phyloP scores from a whole-genome alignment of 2,329 filamentous ascomycete species.

The Blumeriella jaapii region DNA sequence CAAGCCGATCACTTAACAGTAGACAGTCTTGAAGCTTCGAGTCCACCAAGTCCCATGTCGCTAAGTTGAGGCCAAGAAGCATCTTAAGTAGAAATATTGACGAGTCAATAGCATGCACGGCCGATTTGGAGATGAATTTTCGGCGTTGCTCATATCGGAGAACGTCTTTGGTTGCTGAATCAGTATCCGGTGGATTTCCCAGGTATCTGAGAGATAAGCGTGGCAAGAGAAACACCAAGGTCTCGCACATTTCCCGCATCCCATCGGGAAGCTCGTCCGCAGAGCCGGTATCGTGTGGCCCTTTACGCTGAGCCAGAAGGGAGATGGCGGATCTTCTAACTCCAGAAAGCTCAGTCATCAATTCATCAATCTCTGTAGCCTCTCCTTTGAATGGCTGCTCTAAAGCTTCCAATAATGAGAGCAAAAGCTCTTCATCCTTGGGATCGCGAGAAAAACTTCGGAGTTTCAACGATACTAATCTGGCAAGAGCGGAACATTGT shows the following conservation, averaged over 20 bases:
- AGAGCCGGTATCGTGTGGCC: slow-evolving; percentile 4
- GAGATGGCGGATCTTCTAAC: slow-evolving; percentile 43
- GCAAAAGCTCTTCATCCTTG: slow-evolving; percentile 33
- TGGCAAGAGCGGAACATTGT: slow-evolving; percentile 40
- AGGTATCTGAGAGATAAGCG: slow-evolving; percentile 51
- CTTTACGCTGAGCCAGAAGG: slow-evolving; percentile 29
- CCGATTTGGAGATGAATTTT: slow-evolving; percentile 34
- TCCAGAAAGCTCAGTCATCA: slow-evolving; percentile 44
- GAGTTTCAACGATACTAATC: slow-evolving; percentile 42
- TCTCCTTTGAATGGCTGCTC: slow-evolving; percentile 49
- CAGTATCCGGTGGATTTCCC: slow-evolving; percentile 41
- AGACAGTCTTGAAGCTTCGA: slow-evolving; percentile 45
- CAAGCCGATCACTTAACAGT: slow-evolving; percentile 41
- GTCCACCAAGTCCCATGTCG: slow-evolving; percentile 45
- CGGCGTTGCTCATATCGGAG: slow-evolving; percentile 51
- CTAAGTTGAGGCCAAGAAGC: slow-evolving; percentile 35
- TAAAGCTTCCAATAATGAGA: slow-evolving; percentile 41
- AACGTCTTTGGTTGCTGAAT: slow-evolving; percentile 43
- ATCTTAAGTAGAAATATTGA: slow-evolving; percentile 44
- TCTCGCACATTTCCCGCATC: slow-evolving; percentile 35
- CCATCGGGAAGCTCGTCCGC: slow-evolving; percentile 11
- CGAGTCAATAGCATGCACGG: slow-evolving; percentile 48
- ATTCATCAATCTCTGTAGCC: slow-evolving; percentile 46
- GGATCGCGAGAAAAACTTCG: slow-evolving; percentile 32
- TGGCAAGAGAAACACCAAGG: slow-evolving; percentile 46